Evolutionary conservation across 495 filamentous ascomycete species (phyloP).

Genomic region (Emericellopsis terricola): DNA sequence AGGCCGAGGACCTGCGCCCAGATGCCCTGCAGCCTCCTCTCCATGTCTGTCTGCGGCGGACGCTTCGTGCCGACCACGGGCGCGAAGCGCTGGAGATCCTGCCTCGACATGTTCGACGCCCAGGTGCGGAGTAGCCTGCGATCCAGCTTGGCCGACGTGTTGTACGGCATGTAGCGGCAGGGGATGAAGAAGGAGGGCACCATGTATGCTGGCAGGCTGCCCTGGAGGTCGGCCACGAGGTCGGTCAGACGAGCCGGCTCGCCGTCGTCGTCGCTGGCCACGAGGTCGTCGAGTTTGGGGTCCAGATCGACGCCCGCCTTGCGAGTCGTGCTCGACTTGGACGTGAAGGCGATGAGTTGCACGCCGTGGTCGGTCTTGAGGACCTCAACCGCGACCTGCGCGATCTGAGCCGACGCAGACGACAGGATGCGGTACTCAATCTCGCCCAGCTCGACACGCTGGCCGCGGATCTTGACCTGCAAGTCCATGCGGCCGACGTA

Average conservation of each 20-base stretch:
- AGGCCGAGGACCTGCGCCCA: slow-evolving; percentile 30
- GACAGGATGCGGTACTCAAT: too few species aligned
- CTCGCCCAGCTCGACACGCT: slow-evolving; percentile 1
- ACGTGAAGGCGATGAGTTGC: slow-evolving; percentile 18
- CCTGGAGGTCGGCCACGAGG: background rate
- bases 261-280: background rate
- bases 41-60: slow-evolving; percentile 4
- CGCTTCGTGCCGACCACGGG: background rate
- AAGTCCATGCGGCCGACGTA: slow-evolving; percentile 10
- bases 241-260: too few species aligned
- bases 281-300: background rate
- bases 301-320: slow-evolving; percentile 3
- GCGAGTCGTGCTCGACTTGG: slow-evolving; percentile 16
- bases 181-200: slow-evolving; percentile 8
- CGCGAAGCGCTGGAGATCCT: too few species aligned
- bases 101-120: too few species aligned
- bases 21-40: slow-evolving; percentile 19
- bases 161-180: slow-evolving; percentile 1
- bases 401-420: background rate
- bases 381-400: slow-evolving; percentile 4
- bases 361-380: slow-evolving; percentile 10
- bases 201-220: slow-evolving; percentile 9
- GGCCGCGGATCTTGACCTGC: slow-evolving; percentile 2
- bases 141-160: too few species aligned
- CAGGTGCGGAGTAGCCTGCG: too few species aligned